Percentiles rank a stretch among this genome's conserved stretches.
Evolutionary conservation across 768 basidiomycete species (phyloP).

Genomic region (Termitomyces sp.): DNA sequence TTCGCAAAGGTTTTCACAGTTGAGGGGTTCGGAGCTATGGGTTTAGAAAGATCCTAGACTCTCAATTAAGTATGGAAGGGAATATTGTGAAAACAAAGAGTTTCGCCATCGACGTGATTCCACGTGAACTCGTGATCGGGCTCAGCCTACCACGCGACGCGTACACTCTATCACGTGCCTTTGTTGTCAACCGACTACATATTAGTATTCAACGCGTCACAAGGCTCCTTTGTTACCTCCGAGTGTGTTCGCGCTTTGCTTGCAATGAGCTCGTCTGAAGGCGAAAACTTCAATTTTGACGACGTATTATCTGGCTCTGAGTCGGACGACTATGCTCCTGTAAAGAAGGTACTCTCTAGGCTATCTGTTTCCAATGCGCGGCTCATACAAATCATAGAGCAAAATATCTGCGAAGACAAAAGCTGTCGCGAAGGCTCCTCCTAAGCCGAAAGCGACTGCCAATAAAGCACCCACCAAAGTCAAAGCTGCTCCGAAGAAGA

Average conservation of each 20-base stretch:
- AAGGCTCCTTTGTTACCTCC: not conserved
- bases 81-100: not conserved
- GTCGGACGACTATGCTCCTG: constrained; percentile 64
- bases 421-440: constrained; percentile 29
- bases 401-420: constrained; percentile 38
- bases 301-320: constrained; percentile 57
- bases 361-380: constrained; percentile 1
- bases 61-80: constrained; percentile 10
- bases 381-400: constrained; percentile 5
- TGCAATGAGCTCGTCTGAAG: constrained; percentile 71
- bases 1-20: not conserved
- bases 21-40: not conserved
- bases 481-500: constrained; percentile 63
- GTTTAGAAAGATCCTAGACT: not conserved
- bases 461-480: constrained; percentile 40
- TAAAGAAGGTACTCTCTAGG: constrained; percentile 42
- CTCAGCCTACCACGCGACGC: not conserved
- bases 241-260: not conserved
- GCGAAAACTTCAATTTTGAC: constrained; percentile 62
- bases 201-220: not conserved
- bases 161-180: constrained; percentile 9
- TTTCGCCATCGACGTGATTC: not conserved
- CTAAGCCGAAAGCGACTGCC: constrained; percentile 37
- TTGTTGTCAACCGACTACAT: constrained; percentile 1
- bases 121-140: not conserved